A percentile compares a stretch with the other conserved stretches of the same genome.
These are phyloP conservation scores for Saussurea involucrata DNA, from an alignment of 129 eudicot genomes.

Conservation along the genomic window DNA sequence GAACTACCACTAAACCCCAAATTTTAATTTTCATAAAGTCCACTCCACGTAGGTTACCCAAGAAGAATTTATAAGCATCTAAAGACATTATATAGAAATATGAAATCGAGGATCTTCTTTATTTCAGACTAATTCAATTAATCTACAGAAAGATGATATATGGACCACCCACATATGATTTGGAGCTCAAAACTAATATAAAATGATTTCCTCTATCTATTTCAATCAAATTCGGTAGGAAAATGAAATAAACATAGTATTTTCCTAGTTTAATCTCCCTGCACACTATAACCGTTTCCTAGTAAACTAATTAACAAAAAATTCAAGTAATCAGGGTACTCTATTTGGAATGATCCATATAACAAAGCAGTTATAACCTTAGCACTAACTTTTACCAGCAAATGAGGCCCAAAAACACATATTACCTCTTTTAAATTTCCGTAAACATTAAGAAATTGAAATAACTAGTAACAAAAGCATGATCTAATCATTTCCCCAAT, in stretches of 20 bases:
- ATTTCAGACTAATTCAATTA: neutral
- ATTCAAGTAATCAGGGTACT: neutral
- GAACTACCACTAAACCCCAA: conserved; percentile 23
- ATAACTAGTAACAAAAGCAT: neutral
- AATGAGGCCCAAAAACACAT: neutral
- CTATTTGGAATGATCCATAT: neutral
- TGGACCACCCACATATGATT: neutral
- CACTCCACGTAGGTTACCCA: neutral
- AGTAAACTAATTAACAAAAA: conserved; percentile 5
- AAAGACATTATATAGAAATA: neutral
- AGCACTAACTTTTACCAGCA: neutral
- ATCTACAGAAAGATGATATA: neutral
- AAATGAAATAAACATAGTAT: neutral
- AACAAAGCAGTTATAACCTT: neutral
- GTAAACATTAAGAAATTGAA: conserved; percentile 1
- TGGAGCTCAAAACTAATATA: neutral
- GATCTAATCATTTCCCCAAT: neutral
- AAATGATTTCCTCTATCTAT: neutral
- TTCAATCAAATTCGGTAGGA: neutral
- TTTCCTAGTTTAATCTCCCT: neutral
- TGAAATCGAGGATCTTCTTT: neutral
- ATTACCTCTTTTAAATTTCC: neutral
- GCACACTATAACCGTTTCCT: neutral
- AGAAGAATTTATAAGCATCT: neutral
- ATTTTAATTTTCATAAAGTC: conserved; percentile 6